Evolutionary conservation across 176 grass and related monocot species (phyloP), one percentile per base, ranked within the genome.

Genomic region (Calamus simplicifolius): DNA sequence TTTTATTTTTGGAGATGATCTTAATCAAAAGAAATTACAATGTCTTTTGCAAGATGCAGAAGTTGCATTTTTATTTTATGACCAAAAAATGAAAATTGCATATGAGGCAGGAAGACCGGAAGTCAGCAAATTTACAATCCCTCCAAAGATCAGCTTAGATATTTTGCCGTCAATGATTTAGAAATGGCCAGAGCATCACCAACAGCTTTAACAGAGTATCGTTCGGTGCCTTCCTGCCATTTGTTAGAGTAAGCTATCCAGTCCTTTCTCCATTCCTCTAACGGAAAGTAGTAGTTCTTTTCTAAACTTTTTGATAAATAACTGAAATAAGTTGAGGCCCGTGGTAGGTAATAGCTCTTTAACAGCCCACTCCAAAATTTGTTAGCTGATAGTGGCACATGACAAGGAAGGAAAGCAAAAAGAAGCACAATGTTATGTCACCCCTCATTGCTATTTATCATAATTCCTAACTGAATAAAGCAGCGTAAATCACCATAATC

Each of bases 361-460:
- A 96, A 58, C 58, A 96, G 63, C 51, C 92, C 92, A 27, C 92
- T 88, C 86, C 92, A 96, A 54, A 90, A 96, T 53, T 96, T 96
- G 65, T 96, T 96, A 17, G 75, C 92, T 96, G 77, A 58, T 35
- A 4, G 52, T 26, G 25, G 43, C 52, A 18, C 35, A 57, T 19
- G 27, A 25, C 4, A 38, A 14, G 19, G 16, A 63, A 52, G 30
- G 59, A 51, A 6, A 25, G 31, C 18, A 14, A 27, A 16, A 5
- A 16, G 57, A 65, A 69, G 64, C 75, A 27, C 8, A 63, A 67
- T 51, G 2, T 25, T 49, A 38, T 25, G 52, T 16, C 63, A 18
- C 17, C 38, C 18, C 49, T 15, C 19, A 25, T 27, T 19, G 31
- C 14, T 65, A 3, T 23, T 57, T 48, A 5, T 16, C 13, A 28